Evolutionary conservation across 441 rosid genomes (phyloP), one percentile per base, ranked within the genome.

Genomic region (Syzygium malaccense): DNA sequence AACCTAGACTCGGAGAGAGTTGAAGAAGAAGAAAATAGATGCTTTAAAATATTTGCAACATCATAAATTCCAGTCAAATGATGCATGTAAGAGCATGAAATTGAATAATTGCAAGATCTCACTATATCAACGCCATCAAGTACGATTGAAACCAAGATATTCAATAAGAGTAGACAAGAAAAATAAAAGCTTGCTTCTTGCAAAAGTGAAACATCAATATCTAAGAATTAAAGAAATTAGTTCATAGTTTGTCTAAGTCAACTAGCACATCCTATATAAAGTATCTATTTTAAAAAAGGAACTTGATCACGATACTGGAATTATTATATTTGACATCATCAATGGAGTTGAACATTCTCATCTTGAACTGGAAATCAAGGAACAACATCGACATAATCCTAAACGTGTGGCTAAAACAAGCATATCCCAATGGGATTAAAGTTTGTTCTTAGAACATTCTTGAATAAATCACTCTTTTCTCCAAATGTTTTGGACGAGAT

Each of bases 1-100:
- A 87, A 97, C 98, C 99, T 98, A 91, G 85, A 94, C 89, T 87
- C 26, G 60, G 89, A 78, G 79, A 75, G 60, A 91, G 48, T 91
- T 78, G 32, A 86, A 88, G 79, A 54, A 88, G 79, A 54, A 68
- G 60, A 88, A 86, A 32, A 55, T 85, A 56, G 30, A 32, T 55
- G 64, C 51, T 55, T 30, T n/a, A 85, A 45, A 56, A 85, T 33
- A 33, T 54, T 85, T 37, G 9, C 83, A 51, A 41, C 3, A 6
- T 75, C n/a, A 75, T n/a, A 75, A 75, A 75, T 23, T 75, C 30
- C 66, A 14, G 3, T 85, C 28, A 55, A 85, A 41, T 75, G 51
- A 6, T 75, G 83, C 83, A 75, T 41, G 23, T 86, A 68, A 26
- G 37, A 90, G 28, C 79, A 85, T 49, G 55, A 20, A n/a, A 60